Evolutionary conservation across 1,284 basidiomycete genomes (phyloP).

Genomic region (Macrocystidia cucumis): DNA sequence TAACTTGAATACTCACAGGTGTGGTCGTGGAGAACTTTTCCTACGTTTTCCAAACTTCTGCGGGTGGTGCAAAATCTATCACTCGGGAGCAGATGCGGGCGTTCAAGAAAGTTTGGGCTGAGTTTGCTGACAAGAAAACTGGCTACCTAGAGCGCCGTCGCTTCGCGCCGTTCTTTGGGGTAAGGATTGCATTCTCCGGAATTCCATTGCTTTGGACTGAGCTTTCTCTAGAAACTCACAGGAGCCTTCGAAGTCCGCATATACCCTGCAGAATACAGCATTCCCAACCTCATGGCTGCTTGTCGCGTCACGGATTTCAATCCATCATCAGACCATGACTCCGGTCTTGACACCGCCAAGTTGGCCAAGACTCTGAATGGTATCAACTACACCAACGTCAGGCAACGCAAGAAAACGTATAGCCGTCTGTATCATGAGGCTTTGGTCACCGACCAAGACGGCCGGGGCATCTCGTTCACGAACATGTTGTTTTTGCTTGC

Average conservation of each 20-base stretch:
- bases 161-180: slow-evolving; percentile 78
- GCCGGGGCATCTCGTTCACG: slow-evolving; percentile 85
- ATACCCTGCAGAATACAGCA: slow-evolving; percentile 65
- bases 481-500: slow-evolving; percentile 86
- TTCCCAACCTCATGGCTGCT: slow-evolving; percentile 48
- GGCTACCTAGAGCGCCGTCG: slow-evolving; percentile 71
- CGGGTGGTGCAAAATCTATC: slow-evolving; percentile 77
- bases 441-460: slow-evolving; percentile 61
- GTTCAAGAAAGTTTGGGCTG: slow-evolving; percentile 94
- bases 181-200: slow-evolving; percentile 9
- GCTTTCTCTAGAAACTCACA: slow-evolving; percentile 49
- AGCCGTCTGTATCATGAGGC: slow-evolving; percentile 84
- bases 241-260: slow-evolving; percentile 84
- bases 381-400: slow-evolving; percentile 60
- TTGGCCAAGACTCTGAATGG: slow-evolving; percentile 50
- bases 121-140: slow-evolving; percentile 73
- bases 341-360: slow-evolving; percentile 59
- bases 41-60: slow-evolving; percentile 86
- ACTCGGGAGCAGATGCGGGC: slow-evolving; percentile 86
- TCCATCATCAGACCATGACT: slow-evolving; percentile 25
- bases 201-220: slow-evolving; percentile 6
- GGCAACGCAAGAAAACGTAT: slow-evolving; percentile 63
- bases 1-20: slow-evolving; percentile 31
- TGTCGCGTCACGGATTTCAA: slow-evolving; percentile 28
- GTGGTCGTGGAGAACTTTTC: slow-evolving; percentile 97